Conservation (phyloP, 2,329 filamentous ascomycete species). For the Albophoma yamanashiensis region DNA sequence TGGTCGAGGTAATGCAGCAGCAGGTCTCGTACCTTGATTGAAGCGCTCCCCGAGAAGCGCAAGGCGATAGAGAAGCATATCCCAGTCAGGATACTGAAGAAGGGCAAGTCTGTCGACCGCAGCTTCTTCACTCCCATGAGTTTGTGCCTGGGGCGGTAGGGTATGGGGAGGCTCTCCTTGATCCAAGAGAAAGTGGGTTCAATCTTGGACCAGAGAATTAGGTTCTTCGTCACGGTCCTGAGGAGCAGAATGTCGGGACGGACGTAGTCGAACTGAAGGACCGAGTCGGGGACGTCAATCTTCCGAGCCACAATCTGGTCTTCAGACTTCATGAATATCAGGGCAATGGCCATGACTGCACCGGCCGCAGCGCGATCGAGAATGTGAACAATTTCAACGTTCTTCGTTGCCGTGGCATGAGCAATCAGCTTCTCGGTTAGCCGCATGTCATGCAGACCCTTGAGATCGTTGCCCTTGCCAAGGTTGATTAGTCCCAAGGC, state of each 20-base stretch:
- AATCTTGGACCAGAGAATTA: slow-evolving; percentile 89
- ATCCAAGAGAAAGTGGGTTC: slow-evolving; percentile 67
- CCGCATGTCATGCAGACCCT: slow-evolving; percentile 86
- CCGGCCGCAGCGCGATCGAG: slow-evolving; percentile 87
- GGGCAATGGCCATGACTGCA: slow-evolving; percentile 78
- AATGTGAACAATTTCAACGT: slow-evolving; percentile 84
- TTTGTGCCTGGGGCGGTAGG: slow-evolving; percentile 53
- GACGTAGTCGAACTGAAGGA: slow-evolving; percentile 89
- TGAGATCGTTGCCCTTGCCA: slow-evolving; percentile 78
- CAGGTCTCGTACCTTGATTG: slow-evolving; percentile 64
- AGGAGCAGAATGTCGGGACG: slow-evolving; percentile 87
- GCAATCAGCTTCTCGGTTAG: slow-evolving; percentile 80
- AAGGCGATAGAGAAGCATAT: slow-evolving; percentile 73
- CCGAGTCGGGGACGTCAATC: slow-evolving; percentile 83
- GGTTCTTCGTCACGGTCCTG: slow-evolving; percentile 75
- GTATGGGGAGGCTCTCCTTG: slow-evolving; percentile 55
- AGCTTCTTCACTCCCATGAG: slow-evolving; percentile 52
- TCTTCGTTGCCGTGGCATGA: slow-evolving; percentile 79
- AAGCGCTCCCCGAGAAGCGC: slow-evolving; percentile 63
- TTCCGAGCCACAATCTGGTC: slow-evolving; percentile 80
- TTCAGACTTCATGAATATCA: slow-evolving; percentile 97
- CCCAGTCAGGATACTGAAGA: slow-evolving; percentile 85
- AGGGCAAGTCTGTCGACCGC: slow-evolving; percentile 74
- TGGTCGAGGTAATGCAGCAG: slow-evolving; percentile 77
- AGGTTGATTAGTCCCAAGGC: slow-evolving; percentile 91